Conservation (phyloP, 2,329 filamentous ascomycete genomes). For the Claviceps citrina region DNA sequence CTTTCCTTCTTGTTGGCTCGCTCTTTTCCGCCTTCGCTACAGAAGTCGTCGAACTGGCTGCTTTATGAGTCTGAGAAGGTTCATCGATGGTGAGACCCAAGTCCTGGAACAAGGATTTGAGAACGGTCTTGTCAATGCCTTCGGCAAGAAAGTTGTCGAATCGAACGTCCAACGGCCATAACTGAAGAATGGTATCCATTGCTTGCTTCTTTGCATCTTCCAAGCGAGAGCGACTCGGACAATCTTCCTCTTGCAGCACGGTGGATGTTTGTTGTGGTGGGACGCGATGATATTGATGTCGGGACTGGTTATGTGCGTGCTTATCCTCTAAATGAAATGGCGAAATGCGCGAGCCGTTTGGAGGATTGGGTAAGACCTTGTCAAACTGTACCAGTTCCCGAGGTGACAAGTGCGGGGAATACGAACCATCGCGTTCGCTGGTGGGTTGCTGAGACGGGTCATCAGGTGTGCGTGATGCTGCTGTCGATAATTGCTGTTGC, state of each 20-base stretch:
- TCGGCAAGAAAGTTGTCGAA: conserved; percentile 61
- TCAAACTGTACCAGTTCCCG: conserved; percentile 21
- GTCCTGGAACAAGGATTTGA: conserved; percentile 52
- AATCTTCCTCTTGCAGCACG: neutral
- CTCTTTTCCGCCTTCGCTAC: neutral
- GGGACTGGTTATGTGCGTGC: neutral
- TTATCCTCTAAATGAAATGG: neutral
- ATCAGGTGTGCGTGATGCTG: neutral
- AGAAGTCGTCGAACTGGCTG: neutral
- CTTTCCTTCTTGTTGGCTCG: neutral
- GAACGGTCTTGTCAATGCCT: conserved; percentile 48
- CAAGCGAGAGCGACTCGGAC: conserved; percentile 4
- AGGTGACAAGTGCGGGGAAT: conserved; percentile 36
- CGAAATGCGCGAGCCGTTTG: neutral
- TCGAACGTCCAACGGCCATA: conserved; percentile 52
- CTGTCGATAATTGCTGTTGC: neutral
- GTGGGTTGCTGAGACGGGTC: neutral
- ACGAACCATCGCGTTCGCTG: conserved; percentile 34
- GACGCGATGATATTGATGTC: neutral
- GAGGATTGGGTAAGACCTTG: neutral
- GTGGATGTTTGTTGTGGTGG: neutral
- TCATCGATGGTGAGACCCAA: conserved; percentile 39
- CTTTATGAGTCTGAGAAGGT: neutral
- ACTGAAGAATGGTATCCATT: conserved; percentile 48
- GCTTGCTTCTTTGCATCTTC: conserved; percentile 41